Conservation (phyloP, 768 basidiomycete species). For the Phanerochaete carnosa region DNA sequence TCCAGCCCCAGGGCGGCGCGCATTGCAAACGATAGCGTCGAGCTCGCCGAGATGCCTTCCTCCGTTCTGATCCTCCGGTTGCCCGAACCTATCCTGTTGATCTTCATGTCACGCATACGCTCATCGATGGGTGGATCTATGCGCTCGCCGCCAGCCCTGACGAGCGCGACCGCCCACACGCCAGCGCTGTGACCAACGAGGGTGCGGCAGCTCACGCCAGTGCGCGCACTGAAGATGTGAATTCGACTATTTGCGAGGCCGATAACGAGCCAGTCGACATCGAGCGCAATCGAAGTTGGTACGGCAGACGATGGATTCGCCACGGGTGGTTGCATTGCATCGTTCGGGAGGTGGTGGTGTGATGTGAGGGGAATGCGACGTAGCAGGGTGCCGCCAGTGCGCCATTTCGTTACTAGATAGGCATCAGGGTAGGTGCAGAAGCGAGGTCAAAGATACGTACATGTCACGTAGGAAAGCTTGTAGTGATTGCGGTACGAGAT, state of each 20-base stretch:
- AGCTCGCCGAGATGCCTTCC: slow-evolving; percentile 2
- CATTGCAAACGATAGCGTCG: slow-evolving; percentile 36
- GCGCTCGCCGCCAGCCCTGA: slow-evolving; percentile 55
- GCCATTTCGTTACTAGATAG: slow-evolving; percentile 14
- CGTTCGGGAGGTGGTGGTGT: slow-evolving; percentile 11
- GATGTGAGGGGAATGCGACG: slow-evolving; percentile 11
- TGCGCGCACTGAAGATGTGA: slow-evolving; percentile 78
- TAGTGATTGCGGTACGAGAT: slow-evolving; percentile 72
- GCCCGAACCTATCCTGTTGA: neutral
- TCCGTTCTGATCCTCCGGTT: neutral
- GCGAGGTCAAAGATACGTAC: slow-evolving; percentile 36
- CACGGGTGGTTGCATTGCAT: slow-evolving; percentile 17
- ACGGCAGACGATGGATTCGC: slow-evolving; percentile 51
- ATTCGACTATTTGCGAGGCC: slow-evolving; percentile 85
- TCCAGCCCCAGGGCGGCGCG: slow-evolving; percentile 50
- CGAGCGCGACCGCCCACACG: slow-evolving; percentile 89
- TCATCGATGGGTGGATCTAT: slow-evolving; percentile 10
- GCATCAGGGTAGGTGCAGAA: neutral
- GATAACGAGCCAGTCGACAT: slow-evolving; percentile 80
- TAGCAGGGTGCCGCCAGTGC: slow-evolving; percentile 10
- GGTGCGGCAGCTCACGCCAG: slow-evolving; percentile 73
- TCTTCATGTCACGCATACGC: slow-evolving; percentile 6
- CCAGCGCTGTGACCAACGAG: slow-evolving; percentile 83
- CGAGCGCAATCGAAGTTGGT: slow-evolving; percentile 85
- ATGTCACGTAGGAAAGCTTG: slow-evolving; percentile 66